A percentile compares a stretch with the other conserved stretches of the same genome.
Conservation (phyloP, 106 monocot genomes). For the Dendrobium catenatum region DNA sequence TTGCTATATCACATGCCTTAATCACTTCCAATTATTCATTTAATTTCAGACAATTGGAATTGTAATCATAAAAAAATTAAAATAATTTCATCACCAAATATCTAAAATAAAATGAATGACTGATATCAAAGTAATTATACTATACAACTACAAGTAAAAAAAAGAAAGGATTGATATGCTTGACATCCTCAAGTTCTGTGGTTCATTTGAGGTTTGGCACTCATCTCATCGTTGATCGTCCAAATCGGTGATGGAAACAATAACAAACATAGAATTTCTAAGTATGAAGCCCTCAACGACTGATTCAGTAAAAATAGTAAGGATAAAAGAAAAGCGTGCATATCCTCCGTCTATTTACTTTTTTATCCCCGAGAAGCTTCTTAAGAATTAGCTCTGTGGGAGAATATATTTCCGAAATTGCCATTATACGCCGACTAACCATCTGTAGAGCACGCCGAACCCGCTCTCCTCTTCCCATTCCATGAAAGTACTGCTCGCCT, state of each 20-base stretch:
- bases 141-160: not conserved
- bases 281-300: not conserved
- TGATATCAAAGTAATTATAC: not conserved
- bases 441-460: slow-evolving; percentile 18
- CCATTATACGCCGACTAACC: slow-evolving; percentile 25
- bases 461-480: slow-evolving; percentile 36
- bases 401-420: slow-evolving; percentile 3
- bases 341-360: not conserved
- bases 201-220: too few species aligned
- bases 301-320: not conserved
- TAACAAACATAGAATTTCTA: not conserved
- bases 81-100: not conserved
- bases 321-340: not conserved
- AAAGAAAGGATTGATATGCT: not conserved
- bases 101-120: not conserved
- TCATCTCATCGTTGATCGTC: not conserved
- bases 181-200: too few species aligned
- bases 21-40: not conserved
- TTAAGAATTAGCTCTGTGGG: not conserved
- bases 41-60: not conserved
- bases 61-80: not conserved
- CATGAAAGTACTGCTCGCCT: slow-evolving; percentile 8
- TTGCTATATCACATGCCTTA: not conserved
- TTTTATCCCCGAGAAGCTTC: slow-evolving; percentile 9
- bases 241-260: not conserved